These are phyloP conservation scores for Pichia paraexigua DNA, from an alignment of 805 yeast species.

Conservation along the genomic window DNA sequence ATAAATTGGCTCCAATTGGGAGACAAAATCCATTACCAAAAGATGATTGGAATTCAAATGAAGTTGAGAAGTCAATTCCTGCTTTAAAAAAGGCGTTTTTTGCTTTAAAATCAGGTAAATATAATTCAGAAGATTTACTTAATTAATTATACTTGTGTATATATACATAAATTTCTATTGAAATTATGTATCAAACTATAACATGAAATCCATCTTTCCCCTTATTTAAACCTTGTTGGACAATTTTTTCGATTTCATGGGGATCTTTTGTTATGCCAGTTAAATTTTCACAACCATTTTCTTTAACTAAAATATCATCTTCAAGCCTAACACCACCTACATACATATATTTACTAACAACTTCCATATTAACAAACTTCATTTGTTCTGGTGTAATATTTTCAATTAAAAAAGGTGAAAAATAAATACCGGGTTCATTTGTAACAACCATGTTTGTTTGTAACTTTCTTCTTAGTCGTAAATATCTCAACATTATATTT, in stretches of 20 bases:
- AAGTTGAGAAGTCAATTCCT: slow-evolving; percentile 11
- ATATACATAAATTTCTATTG: not conserved
- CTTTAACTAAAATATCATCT: slow-evolving; percentile 80
- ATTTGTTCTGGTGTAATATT: slow-evolving; percentile 34
- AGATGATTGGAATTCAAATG: slow-evolving; percentile 5
- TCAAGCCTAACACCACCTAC: slow-evolving; percentile 98
- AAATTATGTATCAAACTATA: slow-evolving; percentile 11
- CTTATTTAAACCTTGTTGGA: slow-evolving; percentile 50
- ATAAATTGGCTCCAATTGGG: slow-evolving; percentile 10
- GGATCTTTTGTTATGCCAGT: slow-evolving; percentile 85
- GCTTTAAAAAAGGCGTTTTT: slow-evolving; percentile 9
- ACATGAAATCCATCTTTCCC: slow-evolving; percentile 58
- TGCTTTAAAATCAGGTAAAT: slow-evolving; percentile 6
- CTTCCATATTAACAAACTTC: slow-evolving; percentile 54
- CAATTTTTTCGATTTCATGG: slow-evolving; percentile 68
- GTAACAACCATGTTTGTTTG: slow-evolving; percentile 79
- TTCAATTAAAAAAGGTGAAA: slow-evolving; percentile 69
- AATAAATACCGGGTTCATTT: slow-evolving; percentile 92
- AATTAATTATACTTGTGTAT: not conserved
- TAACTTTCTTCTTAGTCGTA: slow-evolving; percentile 72
- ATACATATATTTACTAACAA: slow-evolving; percentile 70
- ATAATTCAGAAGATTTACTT: slow-evolving; percentile 7
- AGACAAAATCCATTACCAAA: slow-evolving; percentile 13
- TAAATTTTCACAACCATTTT: slow-evolving; percentile 68
- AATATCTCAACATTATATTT: slow-evolving; percentile 64